Evolutionary conservation across 768 basidiomycete genomes (phyloP).

Genomic region (Gymnopilus junonius): DNA sequence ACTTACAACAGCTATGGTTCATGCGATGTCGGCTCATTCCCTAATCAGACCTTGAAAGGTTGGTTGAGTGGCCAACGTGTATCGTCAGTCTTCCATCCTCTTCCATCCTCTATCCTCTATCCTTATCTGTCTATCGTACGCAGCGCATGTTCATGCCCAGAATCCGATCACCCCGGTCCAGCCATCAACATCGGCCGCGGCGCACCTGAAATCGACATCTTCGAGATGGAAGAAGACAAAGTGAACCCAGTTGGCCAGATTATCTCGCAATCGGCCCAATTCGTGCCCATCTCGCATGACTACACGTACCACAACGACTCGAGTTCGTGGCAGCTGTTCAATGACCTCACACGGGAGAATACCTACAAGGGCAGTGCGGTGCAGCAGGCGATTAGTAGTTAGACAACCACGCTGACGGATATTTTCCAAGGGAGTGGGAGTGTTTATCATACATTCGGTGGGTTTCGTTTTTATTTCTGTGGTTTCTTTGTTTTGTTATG

Average conservation of each 20-base stretch:
- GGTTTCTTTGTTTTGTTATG: neutral
- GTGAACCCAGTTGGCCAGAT: constrained; percentile 46
- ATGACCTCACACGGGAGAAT: constrained; percentile 40
- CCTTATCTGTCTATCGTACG: neutral
- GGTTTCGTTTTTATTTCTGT: constrained; percentile 17
- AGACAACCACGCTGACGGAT: constrained; percentile 51
- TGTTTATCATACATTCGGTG: constrained; percentile 53
- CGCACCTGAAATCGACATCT: constrained; percentile 82
- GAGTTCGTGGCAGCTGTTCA: constrained; percentile 38
- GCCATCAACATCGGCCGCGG: constrained; percentile 56
- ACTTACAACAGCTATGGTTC: constrained; percentile 48
- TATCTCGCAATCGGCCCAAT: constrained; percentile 78
- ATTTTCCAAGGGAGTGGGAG: constrained; percentile 63
- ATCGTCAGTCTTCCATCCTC: constrained; percentile 50
- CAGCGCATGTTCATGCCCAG: constrained; percentile 78
- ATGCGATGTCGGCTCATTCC: constrained; percentile 80
- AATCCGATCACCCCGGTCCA: constrained; percentile 82
- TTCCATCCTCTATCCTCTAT: no score
- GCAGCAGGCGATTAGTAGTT: constrained; percentile 58
- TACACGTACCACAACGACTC: constrained; percentile 41
- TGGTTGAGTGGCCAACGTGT: constrained; percentile 81
- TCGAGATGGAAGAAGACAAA: constrained; percentile 78
- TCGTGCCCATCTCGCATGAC: constrained; percentile 58
- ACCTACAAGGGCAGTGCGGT: constrained; percentile 56
- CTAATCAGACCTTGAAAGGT: constrained; percentile 66